Conservation (phyloP, 345 rosid genomes). For the Triadica sebifera region DNA sequence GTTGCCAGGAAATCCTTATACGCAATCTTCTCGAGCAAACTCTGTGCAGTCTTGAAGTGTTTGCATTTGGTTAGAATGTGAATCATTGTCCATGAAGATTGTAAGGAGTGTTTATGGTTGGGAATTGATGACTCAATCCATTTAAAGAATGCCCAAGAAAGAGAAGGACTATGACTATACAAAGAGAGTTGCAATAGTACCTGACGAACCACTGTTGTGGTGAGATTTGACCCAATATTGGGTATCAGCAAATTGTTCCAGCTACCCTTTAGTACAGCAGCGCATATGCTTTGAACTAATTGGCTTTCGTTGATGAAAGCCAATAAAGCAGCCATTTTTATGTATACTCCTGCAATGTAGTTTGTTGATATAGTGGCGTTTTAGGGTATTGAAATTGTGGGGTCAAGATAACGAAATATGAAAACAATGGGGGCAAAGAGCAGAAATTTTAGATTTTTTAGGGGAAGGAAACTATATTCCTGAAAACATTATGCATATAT, state of each 20-base stretch:
- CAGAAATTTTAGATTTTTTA: neutral
- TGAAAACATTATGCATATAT: neutral
- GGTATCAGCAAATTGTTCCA: conserved; percentile 52
- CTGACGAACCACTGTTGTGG: conserved; percentile 42
- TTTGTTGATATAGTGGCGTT: neutral
- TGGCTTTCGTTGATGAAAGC: conserved; percentile 25
- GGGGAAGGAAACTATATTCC: neutral
- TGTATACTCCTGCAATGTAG: neutral
- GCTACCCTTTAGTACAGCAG: conserved; percentile 55
- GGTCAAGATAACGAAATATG: neutral
- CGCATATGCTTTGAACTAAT: conserved; percentile 48
- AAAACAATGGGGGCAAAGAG: neutral
- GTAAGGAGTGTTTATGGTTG: conserved; percentile 52
- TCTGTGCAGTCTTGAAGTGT: conserved; percentile 72
- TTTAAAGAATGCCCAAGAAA: conserved; percentile 58
- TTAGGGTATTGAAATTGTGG: neutral
- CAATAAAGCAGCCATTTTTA: conserved; percentile 15
- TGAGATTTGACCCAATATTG: conserved; percentile 36
- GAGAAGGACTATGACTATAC: conserved; percentile 35
- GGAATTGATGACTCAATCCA: conserved; percentile 50
- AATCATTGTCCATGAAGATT: conserved; percentile 81
- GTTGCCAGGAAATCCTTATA: conserved; percentile 68
- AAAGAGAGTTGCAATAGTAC: conserved; percentile 53
- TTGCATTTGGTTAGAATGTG: conserved; percentile 56
- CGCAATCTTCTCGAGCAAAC: conserved; percentile 75